Evolutionary conservation across 2,329 filamentous ascomycete genomes (phyloP), one percentile per base, ranked within the genome.

Genomic region (Apiospora saccharicola): DNA sequence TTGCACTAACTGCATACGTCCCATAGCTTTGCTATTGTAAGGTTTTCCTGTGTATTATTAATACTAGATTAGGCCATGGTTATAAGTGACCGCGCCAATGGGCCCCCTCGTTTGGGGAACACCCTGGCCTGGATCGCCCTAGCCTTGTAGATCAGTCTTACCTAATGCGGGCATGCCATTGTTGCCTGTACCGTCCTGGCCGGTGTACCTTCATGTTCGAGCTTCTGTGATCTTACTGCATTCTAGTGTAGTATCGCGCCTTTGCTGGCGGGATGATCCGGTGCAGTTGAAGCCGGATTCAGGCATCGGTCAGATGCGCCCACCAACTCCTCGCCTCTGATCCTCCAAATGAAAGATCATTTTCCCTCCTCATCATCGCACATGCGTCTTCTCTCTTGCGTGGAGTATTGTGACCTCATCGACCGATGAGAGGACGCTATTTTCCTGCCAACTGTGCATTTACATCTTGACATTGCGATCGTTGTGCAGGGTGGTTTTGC

Each of bases 131-230:
- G 24, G 68, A 70, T 70, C 68, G 47, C 24, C 68, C 68, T 47
- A 57, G 68, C 68, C 37, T 51, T 43, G 68, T 70, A 57, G 68
- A 70, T 70, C 68, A 26, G 47, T 51, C 68, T 70, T 70, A 57
- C 68, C 68, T 22, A 22, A 69, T 69, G 19, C 24, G 47, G 46
- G 43, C 43, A 47, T 68, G 14, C 6, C 16, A 19, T 61, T 19
- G 43, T 47, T 24, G 67, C 24, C 34, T 13, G 68, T 44, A 19
- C 68, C 41, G 26, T 43, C 3, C 30, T 12, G 34, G 30, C 22
- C 61, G 41, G 41, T 67, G 41, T 43, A 46, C 53, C 4, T 37
- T 61, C 30, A 37, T 37, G 30, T 16, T 37, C 30, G 57, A 64
- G 57, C 37, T 43, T 44, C 53, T 6, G 53, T 61, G 14, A 64